These are phyloP conservation scores for Pichia inconspicua DNA, from an alignment of 1,139 yeast species.

Conservation along the genomic window DNA sequence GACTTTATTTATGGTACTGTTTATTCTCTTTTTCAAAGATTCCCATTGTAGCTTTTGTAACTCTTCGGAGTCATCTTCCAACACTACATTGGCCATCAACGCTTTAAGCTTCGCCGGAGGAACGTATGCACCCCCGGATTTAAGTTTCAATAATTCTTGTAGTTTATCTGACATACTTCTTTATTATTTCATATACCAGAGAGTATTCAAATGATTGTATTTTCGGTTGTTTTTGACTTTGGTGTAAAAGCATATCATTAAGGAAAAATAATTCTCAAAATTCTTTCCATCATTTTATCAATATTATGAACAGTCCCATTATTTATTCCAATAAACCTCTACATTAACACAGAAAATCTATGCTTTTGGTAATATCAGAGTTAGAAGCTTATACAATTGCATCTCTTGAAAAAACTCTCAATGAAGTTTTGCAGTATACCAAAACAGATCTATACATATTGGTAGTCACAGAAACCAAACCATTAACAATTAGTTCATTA, in stretches of 20 bases:
- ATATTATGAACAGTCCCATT: background rate
- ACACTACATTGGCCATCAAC: slow-evolving; percentile 30
- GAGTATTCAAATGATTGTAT: no score
- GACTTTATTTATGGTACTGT: slow-evolving; percentile 40
- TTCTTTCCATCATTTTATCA: no score
- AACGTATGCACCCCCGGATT: slow-evolving; percentile 41
- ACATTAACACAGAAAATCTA: background rate
- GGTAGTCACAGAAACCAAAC: background rate
- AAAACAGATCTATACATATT: background rate
- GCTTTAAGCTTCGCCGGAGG: slow-evolving; percentile 46
- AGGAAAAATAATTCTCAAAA: no score
- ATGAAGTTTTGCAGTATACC: background rate
- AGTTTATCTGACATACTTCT: slow-evolving; percentile 14
- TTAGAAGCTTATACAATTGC: slow-evolving; percentile 1
- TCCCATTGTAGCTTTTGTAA: slow-evolving; percentile 53
- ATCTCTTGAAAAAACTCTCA: background rate
- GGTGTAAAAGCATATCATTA: no score
- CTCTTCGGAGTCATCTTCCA: slow-evolving; percentile 30
- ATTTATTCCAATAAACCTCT: background rate
- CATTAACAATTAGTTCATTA: slow-evolving; percentile 1
- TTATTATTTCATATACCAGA: no score
- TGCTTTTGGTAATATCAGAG: slow-evolving; percentile 6
- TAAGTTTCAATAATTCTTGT: slow-evolving; percentile 30
- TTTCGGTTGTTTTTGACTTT: no score
- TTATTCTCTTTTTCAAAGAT: slow-evolving; percentile 39